These are phyloP conservation scores for Nyssa sinensis DNA, from an alignment of 148 eudicot species.

Conservation along the genomic window DNA sequence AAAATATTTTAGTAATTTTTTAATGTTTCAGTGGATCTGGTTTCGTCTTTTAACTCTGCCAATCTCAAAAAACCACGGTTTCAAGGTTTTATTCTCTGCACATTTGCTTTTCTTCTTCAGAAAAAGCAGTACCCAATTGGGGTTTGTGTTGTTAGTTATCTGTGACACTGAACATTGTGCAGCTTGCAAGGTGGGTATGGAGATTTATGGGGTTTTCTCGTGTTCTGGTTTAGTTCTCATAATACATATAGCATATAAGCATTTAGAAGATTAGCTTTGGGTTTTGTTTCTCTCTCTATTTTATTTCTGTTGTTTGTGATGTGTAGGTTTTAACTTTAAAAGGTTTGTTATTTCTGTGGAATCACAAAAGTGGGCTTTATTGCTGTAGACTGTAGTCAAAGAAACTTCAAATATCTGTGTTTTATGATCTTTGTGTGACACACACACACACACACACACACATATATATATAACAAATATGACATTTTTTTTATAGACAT, in stretches of 20 bases:
- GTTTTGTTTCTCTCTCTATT: not conserved
- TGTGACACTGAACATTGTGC: not conserved
- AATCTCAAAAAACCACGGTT: conserved; percentile 16
- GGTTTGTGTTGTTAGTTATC: not conserved
- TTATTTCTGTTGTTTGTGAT: not conserved
- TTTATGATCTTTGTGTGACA: not conserved
- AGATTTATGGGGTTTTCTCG: not conserved
- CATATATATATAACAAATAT: not conserved
- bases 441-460: too few species aligned
- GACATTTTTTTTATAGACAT: not conserved
- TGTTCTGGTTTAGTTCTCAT: not conserved
- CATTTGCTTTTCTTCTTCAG: conserved; percentile 11
- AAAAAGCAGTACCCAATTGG: conserved; percentile 9
- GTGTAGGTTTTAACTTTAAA: not conserved
- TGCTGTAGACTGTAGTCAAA: not conserved
- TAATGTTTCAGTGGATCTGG: conserved; percentile 27
- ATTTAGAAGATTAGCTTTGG: not conserved
- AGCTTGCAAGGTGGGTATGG: not conserved
- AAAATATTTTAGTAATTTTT: not conserved
- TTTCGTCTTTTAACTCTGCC: conserved; percentile 17
- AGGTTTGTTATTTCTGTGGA: not conserved
- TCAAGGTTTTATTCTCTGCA: conserved; percentile 21
- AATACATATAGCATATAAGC: not conserved
- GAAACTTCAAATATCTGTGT: not conserved
- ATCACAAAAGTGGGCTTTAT: not conserved